Conservation (phyloP, 2,329 filamentous ascomycete genomes). For the Botrytis fabae region DNA sequence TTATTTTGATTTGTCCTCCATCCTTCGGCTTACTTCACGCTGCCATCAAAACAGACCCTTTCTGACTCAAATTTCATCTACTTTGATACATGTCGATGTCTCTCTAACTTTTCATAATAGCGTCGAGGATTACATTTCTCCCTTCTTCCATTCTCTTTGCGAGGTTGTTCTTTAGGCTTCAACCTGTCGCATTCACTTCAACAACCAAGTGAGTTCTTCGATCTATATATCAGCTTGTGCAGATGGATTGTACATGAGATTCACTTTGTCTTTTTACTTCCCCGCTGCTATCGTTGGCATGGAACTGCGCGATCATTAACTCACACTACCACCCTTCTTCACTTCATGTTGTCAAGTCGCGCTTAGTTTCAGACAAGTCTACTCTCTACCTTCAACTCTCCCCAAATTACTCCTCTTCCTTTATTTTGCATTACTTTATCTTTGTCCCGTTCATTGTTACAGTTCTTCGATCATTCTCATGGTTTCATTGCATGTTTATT, state of each 20-base stretch:
- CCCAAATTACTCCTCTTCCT: neutral
- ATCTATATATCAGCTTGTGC: neutral
- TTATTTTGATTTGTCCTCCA: neutral
- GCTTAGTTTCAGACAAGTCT: neutral
- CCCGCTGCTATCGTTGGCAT: neutral
- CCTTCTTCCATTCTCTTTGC: neutral
- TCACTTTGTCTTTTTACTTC: neutral
- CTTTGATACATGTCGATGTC: neutral
- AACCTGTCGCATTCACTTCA: slow-evolving; percentile 1
- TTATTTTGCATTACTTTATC: too few species aligned
- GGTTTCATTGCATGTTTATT: neutral
- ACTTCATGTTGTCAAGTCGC: neutral
- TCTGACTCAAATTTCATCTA: neutral
- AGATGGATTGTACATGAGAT: neutral
- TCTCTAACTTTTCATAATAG: neutral
- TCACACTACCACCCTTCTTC: too few species aligned
- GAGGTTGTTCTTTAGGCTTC: neutral
- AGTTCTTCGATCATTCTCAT: neutral
- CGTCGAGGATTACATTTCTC: neutral
- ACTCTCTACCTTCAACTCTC: neutral
- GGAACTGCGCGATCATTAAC: neutral
- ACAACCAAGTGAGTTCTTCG: neutral
- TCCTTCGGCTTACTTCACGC: neutral
- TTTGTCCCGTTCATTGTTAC: neutral
- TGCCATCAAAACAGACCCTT: neutral